Evolutionary conservation across 2,329 filamentous ascomycete genomes (phyloP).

Genomic region (Aspergillus quadrilineatus): DNA sequence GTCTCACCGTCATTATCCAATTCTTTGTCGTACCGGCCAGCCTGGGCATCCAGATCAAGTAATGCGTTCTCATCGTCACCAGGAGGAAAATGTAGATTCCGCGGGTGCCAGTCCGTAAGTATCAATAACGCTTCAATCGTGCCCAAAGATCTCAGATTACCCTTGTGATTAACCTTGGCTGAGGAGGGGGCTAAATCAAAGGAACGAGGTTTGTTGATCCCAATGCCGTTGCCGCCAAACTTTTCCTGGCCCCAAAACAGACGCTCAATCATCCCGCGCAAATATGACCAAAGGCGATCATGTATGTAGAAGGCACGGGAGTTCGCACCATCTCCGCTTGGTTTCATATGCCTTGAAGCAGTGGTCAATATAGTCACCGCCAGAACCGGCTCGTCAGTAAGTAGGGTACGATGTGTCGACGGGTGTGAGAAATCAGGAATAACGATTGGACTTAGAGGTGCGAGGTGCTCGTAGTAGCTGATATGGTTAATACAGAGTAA

Average conservation of each 20-base stretch:
- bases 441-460: conserved; percentile 88
- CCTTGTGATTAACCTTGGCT: conserved; percentile 57
- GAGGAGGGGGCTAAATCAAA: conserved; percentile 62
- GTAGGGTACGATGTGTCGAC: conserved; percentile 72
- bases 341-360: conserved; percentile 78
- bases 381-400: conserved; percentile 89
- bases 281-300: conserved; percentile 90
- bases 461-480: conserved; percentile 87
- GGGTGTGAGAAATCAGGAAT: conserved; percentile 85
- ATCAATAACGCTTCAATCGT: conserved; percentile 94
- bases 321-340: conserved; percentile 74
- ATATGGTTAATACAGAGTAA: conserved; percentile 12
- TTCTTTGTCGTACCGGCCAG: conserved; percentile 52
- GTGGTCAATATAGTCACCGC: conserved; percentile 90
- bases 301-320: conserved; percentile 90
- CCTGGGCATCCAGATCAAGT: conserved; percentile 68
- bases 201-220: conserved; percentile 66
- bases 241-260: conserved; percentile 96
- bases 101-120: conserved; percentile 94
- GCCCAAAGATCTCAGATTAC: conserved; percentile 82
- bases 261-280: conserved; percentile 91
- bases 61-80: conserved; percentile 65
- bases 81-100: conserved; percentile 87
- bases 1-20: conserved; percentile 43
- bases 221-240: conserved; percentile 69